Base-by-base conservation (phyloP, 2,329 filamentous ascomycete species). In the Anthostomella pinea region DNA sequence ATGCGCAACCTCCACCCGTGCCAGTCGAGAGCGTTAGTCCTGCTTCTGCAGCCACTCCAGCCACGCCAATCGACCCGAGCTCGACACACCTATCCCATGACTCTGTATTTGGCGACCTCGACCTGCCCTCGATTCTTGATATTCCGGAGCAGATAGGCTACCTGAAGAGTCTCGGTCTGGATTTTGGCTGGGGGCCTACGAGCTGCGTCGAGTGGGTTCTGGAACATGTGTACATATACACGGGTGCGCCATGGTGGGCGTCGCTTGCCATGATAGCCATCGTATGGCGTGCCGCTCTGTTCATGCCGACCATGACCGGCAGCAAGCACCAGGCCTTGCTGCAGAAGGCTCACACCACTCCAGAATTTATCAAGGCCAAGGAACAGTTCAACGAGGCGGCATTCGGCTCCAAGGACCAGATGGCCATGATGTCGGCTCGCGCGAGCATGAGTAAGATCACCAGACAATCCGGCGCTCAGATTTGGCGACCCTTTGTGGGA, bases 151-250 rank as follows among this genome's bases (percentile, higher is more conserved):
- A 79, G 33, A 77, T 95, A 40, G 93, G 93, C 45, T 96, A 90
- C 56, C 70, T 98, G 40, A 79, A 86, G 51, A 74, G 79, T 6
- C 70, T 97, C 8, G 93, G 93, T 3, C 69, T 98, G 15, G 87
- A 97, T 53, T 97, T 84, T 55, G 89, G 91, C 57, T 90, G 71
- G 69, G 91, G 91, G 11, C 79, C 86, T 5, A 87, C 89, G 0
- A 67, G 81, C 4, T 49, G 79, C 11, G 80, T 93, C 62, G 75
- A 96, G 65, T 90, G 75, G 72, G 15, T 78, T 3, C 66, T 97
- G 8, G 93, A 98, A 69, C 81, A 91, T 58, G 59, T 94, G 25
- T 88, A 98, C 64, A 70, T 96, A 43, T 83, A 75, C 51, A 67
- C 63, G 2, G 87, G 84, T 22, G 64, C 87, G 37, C 87, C 88